Conservation (phyloP, 2,329 filamentous ascomycete genomes). For the Aureobasidium sp. region DNA sequence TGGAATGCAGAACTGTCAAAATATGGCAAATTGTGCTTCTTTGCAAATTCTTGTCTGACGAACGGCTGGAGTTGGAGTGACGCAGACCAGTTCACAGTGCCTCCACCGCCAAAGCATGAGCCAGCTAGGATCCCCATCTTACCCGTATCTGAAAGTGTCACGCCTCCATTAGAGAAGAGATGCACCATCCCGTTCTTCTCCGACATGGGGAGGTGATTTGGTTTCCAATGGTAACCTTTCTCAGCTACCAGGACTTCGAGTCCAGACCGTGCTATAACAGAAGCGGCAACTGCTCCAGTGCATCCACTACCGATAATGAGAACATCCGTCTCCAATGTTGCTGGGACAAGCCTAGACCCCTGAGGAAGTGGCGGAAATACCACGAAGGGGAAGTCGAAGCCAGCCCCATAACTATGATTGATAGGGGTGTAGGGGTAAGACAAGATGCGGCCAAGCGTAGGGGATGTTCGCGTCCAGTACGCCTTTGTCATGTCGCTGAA, state of each 20-base stretch:
- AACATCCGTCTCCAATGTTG: conserved; percentile 68
- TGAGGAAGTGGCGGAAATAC: conserved; percentile 48
- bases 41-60: conserved; percentile 76
- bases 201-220: conserved; percentile 67
- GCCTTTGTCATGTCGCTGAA: conserved; percentile 50
- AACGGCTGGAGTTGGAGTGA: conserved; percentile 63
- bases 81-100: conserved; percentile 78
- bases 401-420: conserved; percentile 38
- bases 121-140: conserved; percentile 59
- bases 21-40: conserved; percentile 55
- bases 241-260: conserved; percentile 73
- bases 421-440: conserved; percentile 53
- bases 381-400: conserved; percentile 54
- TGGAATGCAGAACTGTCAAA: conserved; percentile 71
- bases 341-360: conserved; percentile 33
- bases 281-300: conserved; percentile 74
- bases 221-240: conserved; percentile 70
- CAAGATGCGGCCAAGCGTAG: conserved; percentile 48
- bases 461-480: conserved; percentile 50
- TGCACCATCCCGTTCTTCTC: conserved; percentile 53
- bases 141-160: conserved; percentile 45
- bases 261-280: conserved; percentile 70
- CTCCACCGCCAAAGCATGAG: conserved; percentile 75
- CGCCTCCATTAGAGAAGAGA: conserved; percentile 63
- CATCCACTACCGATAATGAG: conserved; percentile 83